Evolutionary conservation across 495 filamentous ascomycete genomes (phyloP), one percentile per base, ranked within the genome.

Genomic region (Ramalina intermedia): DNA sequence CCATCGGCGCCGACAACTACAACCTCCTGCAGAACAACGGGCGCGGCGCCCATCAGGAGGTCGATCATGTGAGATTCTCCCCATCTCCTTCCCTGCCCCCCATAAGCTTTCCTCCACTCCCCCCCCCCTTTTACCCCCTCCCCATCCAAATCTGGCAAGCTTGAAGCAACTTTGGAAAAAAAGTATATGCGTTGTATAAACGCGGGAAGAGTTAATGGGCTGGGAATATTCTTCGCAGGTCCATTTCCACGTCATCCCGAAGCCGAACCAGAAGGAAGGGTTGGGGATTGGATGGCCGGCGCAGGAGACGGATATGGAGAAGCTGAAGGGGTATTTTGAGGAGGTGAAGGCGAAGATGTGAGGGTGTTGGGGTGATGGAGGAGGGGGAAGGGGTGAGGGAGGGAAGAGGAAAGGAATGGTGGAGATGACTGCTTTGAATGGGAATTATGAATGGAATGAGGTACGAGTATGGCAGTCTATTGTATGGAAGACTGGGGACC

Each of bases 1-100:
- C 85, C 21, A 76, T 74, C 12, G 84, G 84, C 6, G 82, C 85
- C 16, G 65, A 66, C 26, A 73, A 96, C 59, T 99, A 82, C 71
- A 99, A 99, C 61, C 73, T 99, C 46, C 67, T 99, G 52, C 91
- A 99, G 72, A 99, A 99, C 68, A 99, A 99, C 60, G 91, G 91
- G 23, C 68, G 75, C 18, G 72, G 85, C 60, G 91, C 91, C n/a
- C 93, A 99, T 68, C 91, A 99, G 67, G 71, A 81, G 47, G 93
- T 99, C 51, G 84, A 83, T 54, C 91, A 99, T 69, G 91, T 93
- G 67, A 66, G 78, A 24, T 24, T 6, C 23, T 6, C 1, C 23
- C 23, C 3, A 24, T 24, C 23, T 24, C 4, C 23, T 20, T 20
- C 23, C 23, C 23, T 4, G 4, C 23, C 23, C 3, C 23, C 23